Percentiles rank a stretch among this genome's conserved stretches.
Conservation (phyloP, 768 basidiomycete species). For the Sarcodon sp. region DNA sequence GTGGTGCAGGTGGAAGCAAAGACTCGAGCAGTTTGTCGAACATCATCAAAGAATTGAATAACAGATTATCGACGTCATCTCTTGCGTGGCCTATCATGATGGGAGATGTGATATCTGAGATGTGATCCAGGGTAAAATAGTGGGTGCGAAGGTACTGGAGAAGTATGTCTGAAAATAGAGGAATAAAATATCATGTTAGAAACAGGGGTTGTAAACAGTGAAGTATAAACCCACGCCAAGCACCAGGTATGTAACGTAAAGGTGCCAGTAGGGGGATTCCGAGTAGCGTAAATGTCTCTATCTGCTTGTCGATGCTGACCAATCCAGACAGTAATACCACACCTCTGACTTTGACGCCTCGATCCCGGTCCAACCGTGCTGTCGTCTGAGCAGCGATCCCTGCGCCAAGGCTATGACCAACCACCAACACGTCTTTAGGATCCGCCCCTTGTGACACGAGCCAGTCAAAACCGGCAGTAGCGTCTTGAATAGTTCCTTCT, state of each 20-base stretch:
- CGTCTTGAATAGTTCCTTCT: conserved; percentile 59
- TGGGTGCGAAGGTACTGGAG: conserved; percentile 1
- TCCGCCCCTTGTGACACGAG: conserved; percentile 43
- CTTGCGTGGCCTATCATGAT: conserved; percentile 64
- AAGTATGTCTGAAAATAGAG: background rate
- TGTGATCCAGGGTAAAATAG: background rate
- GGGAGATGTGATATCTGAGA: conserved; percentile 51
- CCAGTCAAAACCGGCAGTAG: conserved; percentile 74
- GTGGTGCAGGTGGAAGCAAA: conserved; percentile 37
- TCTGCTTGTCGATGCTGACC: conserved; percentile 24
- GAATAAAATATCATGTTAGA: too few species aligned
- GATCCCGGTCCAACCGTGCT: conserved; percentile 23
- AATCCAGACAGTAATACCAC: conserved; percentile 30
- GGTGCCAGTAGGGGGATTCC: conserved; percentile 67
- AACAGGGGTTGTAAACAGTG: background rate
- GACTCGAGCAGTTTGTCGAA: conserved; percentile 59
- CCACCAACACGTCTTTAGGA: conserved; percentile 49
- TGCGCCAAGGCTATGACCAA: conserved; percentile 87
- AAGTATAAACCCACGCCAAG: conserved; percentile 37
- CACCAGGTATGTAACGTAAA: conserved; percentile 46
- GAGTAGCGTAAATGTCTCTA: conserved; percentile 57
- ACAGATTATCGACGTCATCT: conserved; percentile 65
- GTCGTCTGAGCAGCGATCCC: conserved; percentile 45
- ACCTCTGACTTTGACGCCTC: conserved; percentile 23
- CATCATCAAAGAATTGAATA: conserved; percentile 52